Base-by-base conservation (phyloP, 768 basidiomycete species). In the Suillus decipiens region DNA sequence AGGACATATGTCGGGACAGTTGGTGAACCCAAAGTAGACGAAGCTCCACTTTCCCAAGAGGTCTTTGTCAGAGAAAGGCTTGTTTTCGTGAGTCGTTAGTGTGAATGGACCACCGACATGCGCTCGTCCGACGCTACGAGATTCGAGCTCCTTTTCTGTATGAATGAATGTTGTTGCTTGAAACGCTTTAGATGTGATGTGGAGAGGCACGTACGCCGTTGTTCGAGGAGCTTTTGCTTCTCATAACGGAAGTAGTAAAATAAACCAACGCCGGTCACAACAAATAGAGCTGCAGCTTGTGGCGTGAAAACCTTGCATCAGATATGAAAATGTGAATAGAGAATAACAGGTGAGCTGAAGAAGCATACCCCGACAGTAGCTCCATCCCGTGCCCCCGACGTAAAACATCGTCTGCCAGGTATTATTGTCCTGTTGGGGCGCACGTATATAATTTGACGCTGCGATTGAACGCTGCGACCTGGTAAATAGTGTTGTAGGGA, bases 1-100 rank as follows among this genome's bases (percentile, higher is more conserved):
- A 1, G 97, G 97, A 72, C 97, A 99, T 60, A 99, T 98, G 76
- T 99, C 97, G 7, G 97, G 96, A 76, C 97, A 99, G 76, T 99
- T 96, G 36, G 96, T 96, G 80, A 99, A 99, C n/a, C 97, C 97
- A 77, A 99, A 99, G 79, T 98, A 93, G 53, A 93, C 83, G 63
- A 93, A 78, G n/a, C 83, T 90, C 93, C 93, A 98, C 78, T 92
- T 91, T 41, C 95, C 96, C 31, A 90, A 75, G 53, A 99, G 79
- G 71, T 96, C 85, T 61, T 90, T 78, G 51, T 98, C 89, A 1
- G 94, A 90, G 77, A 95, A 99, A 0, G 84, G 75, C 61, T 82
- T 74, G 61, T 86, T 87, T 10, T 86, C 78, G 54, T 90, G 88
- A 8, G 87, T 85, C 5, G 81, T 84, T 56, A 99, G 81, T 5